Evolutionary conservation across 2,329 filamentous ascomycete species (phyloP).

Genomic region (Neoascochyta sp.): DNA sequence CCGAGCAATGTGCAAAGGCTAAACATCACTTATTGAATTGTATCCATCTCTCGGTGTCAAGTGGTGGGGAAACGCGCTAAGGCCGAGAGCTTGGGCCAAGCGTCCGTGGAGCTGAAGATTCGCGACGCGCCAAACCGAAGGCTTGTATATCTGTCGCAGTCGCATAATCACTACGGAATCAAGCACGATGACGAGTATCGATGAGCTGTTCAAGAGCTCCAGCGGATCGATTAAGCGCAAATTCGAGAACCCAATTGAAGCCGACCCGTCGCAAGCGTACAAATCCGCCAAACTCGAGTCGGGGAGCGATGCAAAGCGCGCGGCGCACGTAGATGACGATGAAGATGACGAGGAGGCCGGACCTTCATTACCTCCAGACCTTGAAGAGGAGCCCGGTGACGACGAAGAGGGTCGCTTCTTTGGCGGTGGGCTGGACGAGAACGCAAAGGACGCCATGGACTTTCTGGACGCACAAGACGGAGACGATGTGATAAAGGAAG

Average conservation of each 20-base stretch:
- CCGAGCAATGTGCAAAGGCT: background rate
- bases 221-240: conserved; percentile 55
- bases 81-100: too few species aligned
- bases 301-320: conserved; percentile 50
- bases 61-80: too few species aligned
- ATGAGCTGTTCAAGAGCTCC: conserved; percentile 61
- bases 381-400: conserved; percentile 54
- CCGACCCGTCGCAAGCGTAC: conserved; percentile 56
- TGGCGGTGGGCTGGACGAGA: conserved; percentile 78
- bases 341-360: conserved; percentile 47
- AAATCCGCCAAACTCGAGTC: conserved; percentile 56
- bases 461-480: conserved; percentile 72
- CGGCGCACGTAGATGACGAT: conserved; percentile 49
- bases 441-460: conserved; percentile 80
- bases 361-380: conserved; percentile 54
- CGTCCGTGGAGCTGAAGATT: too few species aligned
- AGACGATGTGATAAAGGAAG: conserved; percentile 53
- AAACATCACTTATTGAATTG: too few species aligned
- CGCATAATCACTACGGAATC: too few species aligned
- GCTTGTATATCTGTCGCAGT: too few species aligned
- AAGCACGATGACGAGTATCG: conserved; percentile 56
- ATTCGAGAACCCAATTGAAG: conserved; percentile 52
- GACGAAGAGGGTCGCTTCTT: conserved; percentile 90
- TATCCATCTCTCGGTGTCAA: too few species aligned
- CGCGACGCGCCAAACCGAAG: too few species aligned